These are phyloP conservation scores for Pseudogymnoascus sp. DNA, from an alignment of 2,329 filamentous ascomycete species.

Conservation along the genomic window DNA sequence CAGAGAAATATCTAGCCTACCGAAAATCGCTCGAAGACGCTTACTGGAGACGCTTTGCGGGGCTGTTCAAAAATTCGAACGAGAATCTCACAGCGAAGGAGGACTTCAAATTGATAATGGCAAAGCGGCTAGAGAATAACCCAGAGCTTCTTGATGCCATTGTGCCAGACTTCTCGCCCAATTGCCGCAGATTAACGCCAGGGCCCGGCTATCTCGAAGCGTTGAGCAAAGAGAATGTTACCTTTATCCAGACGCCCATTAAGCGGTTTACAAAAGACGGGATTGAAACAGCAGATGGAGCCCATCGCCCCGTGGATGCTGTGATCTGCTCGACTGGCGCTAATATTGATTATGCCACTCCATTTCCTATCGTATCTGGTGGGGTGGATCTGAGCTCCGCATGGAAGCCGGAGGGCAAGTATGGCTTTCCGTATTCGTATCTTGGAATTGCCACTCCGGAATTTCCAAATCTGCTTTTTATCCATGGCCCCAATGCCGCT, in stretches of 20 bases:
- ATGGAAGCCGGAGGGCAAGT: conserved; percentile 48
- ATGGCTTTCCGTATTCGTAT: conserved; percentile 60
- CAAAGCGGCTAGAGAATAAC: conserved; percentile 42
- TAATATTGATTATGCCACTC: conserved; percentile 49
- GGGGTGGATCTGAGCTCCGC: conserved; percentile 45
- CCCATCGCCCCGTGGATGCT: conserved; percentile 49
- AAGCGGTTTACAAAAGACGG: conserved; percentile 49
- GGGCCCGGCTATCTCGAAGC: conserved; percentile 62
- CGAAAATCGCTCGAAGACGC: conserved; percentile 49
- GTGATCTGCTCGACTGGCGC: conserved; percentile 63
- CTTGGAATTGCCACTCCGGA: conserved; percentile 54
- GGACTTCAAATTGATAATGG: conserved; percentile 45
- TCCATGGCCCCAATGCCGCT: conserved; percentile 52
- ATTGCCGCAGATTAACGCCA: conserved; percentile 57
- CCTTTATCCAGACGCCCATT: conserved; percentile 50
- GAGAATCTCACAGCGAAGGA: conserved; percentile 40
- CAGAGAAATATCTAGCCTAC: conserved; percentile 50
- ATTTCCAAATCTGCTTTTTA: conserved; percentile 59
- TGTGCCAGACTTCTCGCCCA: conserved; percentile 54
- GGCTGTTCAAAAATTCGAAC: conserved; percentile 45
- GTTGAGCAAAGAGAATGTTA: conserved; percentile 52
- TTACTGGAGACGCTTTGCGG: conserved; percentile 52
- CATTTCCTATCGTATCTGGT: conserved; percentile 50
- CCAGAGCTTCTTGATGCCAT: conserved; percentile 48
- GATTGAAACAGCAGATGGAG: conserved; percentile 52